A percentile compares a stretch with the other conserved stretches of the same genome.
These are phyloP conservation scores for Angomonas deanei DNA, from an alignment of 208 protist species.

Conservation along the genomic window DNA sequence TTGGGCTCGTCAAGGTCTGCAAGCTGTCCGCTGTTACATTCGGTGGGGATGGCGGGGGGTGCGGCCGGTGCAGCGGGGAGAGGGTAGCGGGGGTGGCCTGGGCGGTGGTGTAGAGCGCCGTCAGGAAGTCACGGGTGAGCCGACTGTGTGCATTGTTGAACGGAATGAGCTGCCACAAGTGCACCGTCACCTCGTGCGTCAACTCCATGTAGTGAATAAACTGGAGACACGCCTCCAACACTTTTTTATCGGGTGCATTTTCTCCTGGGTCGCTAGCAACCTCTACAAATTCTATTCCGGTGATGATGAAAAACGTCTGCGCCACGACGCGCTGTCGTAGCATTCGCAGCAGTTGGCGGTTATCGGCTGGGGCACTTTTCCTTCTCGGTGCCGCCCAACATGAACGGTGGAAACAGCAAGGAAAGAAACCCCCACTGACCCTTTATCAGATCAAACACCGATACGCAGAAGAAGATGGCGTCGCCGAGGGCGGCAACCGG, in stretches of 20 bases:
- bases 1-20: too few relatives aligned
- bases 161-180: constrained; percentile 39
- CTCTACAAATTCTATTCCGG: constrained; percentile 20
- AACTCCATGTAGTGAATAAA: constrained; percentile 32
- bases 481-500: constrained; percentile 6
- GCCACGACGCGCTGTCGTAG: constrained; percentile 29
- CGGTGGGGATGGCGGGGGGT: neutral
- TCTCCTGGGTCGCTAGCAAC: neutral
- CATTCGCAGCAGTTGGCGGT: neutral
- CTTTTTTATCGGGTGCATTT: neutral
- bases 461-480: constrained; percentile 25
- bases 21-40: too few relatives aligned
- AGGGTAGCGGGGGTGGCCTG: neutral
- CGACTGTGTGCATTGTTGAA: constrained; percentile 33
- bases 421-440: neutral
- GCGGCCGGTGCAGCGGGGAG: neutral
- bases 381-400: neutral
- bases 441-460: constrained; percentile 5
- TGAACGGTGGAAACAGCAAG: neutral
- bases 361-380: neutral
- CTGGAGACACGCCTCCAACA: constrained; percentile 15
- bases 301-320: constrained; percentile 39
- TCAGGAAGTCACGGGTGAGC: constrained; percentile 9
- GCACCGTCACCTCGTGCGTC: constrained; percentile 28
- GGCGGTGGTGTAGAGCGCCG: neutral